Percentiles rank a stretch among this genome's conserved stretches.
These are phyloP conservation scores for Crataegus laevigata DNA, from an alignment of 306 rosid species.

Conservation along the genomic window DNA sequence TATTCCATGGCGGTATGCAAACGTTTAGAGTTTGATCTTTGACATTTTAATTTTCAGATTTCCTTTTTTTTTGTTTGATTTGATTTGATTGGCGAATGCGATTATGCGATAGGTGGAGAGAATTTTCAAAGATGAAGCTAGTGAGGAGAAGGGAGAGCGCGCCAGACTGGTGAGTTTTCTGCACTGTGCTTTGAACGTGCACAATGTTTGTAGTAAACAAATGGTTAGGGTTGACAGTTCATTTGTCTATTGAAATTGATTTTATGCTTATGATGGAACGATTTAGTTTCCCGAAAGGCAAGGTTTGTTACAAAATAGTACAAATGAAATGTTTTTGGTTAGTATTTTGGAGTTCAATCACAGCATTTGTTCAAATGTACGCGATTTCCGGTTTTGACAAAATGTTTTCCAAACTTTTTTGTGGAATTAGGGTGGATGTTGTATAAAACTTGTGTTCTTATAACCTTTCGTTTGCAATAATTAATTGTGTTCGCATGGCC, in stretches of 20 bases:
- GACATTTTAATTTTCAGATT: neutral
- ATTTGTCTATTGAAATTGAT: neutral
- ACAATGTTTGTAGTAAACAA: neutral
- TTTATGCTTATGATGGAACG: neutral
- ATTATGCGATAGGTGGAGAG: conserved; percentile 46
- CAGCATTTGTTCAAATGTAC: neutral
- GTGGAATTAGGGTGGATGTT: neutral
- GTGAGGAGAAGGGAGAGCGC: conserved; percentile 92
- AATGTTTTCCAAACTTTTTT: neutral
- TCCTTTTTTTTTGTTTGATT: neutral
- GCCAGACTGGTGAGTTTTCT: conserved; percentile 77
- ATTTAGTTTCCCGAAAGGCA: neutral
- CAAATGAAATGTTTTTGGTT: neutral
- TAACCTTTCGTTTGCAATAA: neutral
- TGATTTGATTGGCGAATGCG: conserved; percentile 19
- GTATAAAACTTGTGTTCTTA: neutral
- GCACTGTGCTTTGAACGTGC: neutral
- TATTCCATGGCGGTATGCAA: conserved; percentile 59
- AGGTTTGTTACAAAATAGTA: neutral
- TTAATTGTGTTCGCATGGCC: neutral
- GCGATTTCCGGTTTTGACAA: neutral
- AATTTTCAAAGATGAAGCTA: conserved; percentile 89
- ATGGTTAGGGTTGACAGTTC: neutral
- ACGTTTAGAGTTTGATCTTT: neutral
- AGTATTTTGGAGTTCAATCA: neutral